phyloP scores from a whole-genome alignment of 352 stramenopile species.

The Globisporangium canariense region DNA sequence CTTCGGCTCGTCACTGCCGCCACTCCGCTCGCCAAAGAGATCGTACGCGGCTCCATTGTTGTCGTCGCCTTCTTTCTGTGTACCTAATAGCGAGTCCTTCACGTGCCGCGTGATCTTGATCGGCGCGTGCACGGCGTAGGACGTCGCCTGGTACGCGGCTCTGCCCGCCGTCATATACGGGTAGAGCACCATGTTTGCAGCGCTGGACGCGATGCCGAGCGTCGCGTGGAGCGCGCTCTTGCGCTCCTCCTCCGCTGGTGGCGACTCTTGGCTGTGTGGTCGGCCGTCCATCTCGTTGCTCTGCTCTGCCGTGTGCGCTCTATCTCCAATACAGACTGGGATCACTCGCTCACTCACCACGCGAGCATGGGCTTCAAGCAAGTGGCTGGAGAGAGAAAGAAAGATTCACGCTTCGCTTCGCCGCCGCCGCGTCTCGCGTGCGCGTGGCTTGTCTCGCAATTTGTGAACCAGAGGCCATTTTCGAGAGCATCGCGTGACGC shows the following conservation, averaged over 20 bases:
- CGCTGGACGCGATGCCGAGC: conserved; percentile 48
- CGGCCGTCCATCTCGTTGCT: neutral
- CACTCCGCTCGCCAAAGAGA: conserved; percentile 46
- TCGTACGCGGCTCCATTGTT: conserved; percentile 20
- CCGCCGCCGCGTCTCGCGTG: neutral
- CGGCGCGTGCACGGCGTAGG: conserved; percentile 50
- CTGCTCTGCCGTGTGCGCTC: neutral
- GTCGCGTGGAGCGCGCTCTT: conserved; percentile 39
- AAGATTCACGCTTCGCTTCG: neutral
- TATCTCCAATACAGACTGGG: neutral
- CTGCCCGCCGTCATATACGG: conserved; percentile 62
- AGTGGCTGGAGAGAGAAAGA: neutral
- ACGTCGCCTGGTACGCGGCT: conserved; percentile 53
- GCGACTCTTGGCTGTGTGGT: neutral
- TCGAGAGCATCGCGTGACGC: conserved; percentile 7
- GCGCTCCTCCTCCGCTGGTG: neutral
- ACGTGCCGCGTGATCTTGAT: conserved; percentile 56
- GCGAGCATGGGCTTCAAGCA: neutral
- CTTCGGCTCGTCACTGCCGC: conserved; percentile 9
- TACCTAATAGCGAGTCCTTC: conserved; percentile 31
- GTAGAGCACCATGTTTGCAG: conserved; percentile 57
- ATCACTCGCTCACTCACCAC: too few relatives aligned
- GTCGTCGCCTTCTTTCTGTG: neutral
- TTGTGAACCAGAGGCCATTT: neutral
- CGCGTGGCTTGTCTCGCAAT: conserved; percentile 1